Base-by-base conservation (phyloP, 2,329 filamentous ascomycete species). In the Ascochyta lentis region DNA sequence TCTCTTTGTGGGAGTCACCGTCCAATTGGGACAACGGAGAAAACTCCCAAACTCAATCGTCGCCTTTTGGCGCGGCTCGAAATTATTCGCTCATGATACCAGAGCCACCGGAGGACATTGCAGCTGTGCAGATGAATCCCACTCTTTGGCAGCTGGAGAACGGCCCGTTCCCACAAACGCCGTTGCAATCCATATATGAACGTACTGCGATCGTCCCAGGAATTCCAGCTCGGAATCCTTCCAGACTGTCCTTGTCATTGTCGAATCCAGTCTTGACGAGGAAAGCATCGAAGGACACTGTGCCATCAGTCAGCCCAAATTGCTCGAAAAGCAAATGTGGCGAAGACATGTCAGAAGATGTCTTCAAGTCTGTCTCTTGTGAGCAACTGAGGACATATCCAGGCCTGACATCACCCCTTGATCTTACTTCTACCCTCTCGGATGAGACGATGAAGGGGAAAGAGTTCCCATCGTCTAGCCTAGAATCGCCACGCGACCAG, bases 51-150 rank as follows among this genome's bases (percentile, higher is more conserved):
- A n/a, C 34, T 38, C 43, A 22, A 15, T 52, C 39, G 3, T 34
- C 31, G 7, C 15, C 43, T 38, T 23, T 41, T n/a, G 34, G 19
- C 37, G 40, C 45, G 15, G 35, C 53, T 24, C 19, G 52, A 29
- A 46, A 45, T 10, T 71, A 67, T 39, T 69, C 63, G 31, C 68
- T 67, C 35, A 55, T 73, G 6, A 54, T 74, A 16, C 70, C 71
- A 37, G 71, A 73, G n/a, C 63, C 70, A 33, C 70, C 65, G 35
- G 64, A 69, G 23, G 62, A 65, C 37, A 2, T 51, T 7, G 26
- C 46, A 19, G 63, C 67, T 19, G 59, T 54, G 47, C 34, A 51
- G 6, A 46, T 57, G 44, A 57, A 67, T 22, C 9, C 61, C 35
- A 41, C n/a, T 27, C 39, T 60, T 4, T 61, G 57, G 52, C 52